Evolutionary conservation across 2,329 filamentous ascomycete species (phyloP), one percentile per base, ranked within the genome.

Genomic region (Scytalidium lignicola): DNA sequence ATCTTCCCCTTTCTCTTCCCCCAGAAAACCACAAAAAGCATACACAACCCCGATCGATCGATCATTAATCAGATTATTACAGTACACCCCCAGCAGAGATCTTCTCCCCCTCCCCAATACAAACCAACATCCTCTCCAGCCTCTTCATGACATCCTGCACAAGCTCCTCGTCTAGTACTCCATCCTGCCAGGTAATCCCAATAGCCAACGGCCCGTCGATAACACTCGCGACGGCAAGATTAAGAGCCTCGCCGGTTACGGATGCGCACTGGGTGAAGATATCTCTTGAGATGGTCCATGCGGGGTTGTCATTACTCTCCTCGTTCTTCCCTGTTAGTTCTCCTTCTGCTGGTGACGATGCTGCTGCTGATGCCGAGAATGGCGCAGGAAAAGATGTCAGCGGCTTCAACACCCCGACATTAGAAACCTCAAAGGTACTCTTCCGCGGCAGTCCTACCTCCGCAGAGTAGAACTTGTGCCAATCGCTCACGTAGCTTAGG

Each of bases 351-450:
- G n/a, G n/a, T n/a, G n/a, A n/a, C n/a, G n/a, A n/a, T 1, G 51
- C 47, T 26, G 23, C 23, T 26, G 23, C 5, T 26, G 23, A 26
- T 26, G 10, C 5, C 23, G 23, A 26, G 6, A 10, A 26, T 10
- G 23, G 10, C 10, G 23, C 5, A 10, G 23, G 23, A 6, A 26
- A 26, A n/a, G 26, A 7, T 28, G 26, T 13, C 7, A 13, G 26
- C 13, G 32, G 10, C 4, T 63, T 57, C n/a, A 75, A 57, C 13
- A 65, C 65, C 1, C 79, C 78, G 4, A 80, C 51, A 56, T 81
- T 82, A 51, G 74, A 79, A 3, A 81, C 56, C 52, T 75, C 73
- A 71, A 76, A 81, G 1, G 74, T 72, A 2, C 57, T 56, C 2
- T 65, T 59, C 9, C 76, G 69, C 12, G 63, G 56, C 47, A 65